Evolutionary conservation across 768 basidiomycete species (phyloP).

Genomic region (Hericium rajendrae): DNA sequence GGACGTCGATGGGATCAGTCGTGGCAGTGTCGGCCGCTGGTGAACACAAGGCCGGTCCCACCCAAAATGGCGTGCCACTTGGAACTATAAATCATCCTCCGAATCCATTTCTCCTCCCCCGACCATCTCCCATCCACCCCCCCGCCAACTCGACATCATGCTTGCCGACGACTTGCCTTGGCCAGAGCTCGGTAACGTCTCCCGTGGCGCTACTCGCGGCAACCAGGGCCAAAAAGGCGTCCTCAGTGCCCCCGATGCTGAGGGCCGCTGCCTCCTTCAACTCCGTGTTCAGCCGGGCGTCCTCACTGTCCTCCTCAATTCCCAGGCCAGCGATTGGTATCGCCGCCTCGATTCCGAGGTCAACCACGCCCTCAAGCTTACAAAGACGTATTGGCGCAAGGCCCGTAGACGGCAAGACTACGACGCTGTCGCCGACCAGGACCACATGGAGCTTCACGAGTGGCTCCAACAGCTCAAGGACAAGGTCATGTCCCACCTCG

Average conservation of each 20-base stretch:
- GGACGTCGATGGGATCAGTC: too few relatives aligned
- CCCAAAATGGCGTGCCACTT: background rate
- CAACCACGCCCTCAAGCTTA: slow-evolving; percentile 71
- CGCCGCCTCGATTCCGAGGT: slow-evolving; percentile 70
- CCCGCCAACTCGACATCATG: slow-evolving; percentile 21
- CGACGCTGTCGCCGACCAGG: slow-evolving; percentile 76
- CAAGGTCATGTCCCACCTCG: slow-evolving; percentile 82
- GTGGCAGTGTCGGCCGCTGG: too few relatives aligned
- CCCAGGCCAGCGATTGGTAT: slow-evolving; percentile 77
- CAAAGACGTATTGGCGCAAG: slow-evolving; percentile 83
- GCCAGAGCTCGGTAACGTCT: slow-evolving; percentile 81
- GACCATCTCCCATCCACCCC: background rate
- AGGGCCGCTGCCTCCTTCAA: slow-evolving; percentile 71
- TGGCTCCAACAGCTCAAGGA: slow-evolving; percentile 84
- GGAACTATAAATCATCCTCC: background rate
- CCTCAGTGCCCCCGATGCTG: slow-evolving; percentile 57
- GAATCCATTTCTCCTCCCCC: background rate
- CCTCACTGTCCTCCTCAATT: slow-evolving; percentile 63
- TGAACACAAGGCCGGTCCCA: background rate
- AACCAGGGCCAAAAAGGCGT: slow-evolving; percentile 84
- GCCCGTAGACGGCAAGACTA: slow-evolving; percentile 70
- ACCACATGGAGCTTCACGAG: slow-evolving; percentile 83
- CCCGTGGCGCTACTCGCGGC: slow-evolving; percentile 72
- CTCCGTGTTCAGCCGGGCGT: slow-evolving; percentile 79
- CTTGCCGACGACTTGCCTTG: slow-evolving; percentile 71